phyloP scores from a whole-genome alignment of 345 rosid species.

The Cochlearia excelsa region DNA sequence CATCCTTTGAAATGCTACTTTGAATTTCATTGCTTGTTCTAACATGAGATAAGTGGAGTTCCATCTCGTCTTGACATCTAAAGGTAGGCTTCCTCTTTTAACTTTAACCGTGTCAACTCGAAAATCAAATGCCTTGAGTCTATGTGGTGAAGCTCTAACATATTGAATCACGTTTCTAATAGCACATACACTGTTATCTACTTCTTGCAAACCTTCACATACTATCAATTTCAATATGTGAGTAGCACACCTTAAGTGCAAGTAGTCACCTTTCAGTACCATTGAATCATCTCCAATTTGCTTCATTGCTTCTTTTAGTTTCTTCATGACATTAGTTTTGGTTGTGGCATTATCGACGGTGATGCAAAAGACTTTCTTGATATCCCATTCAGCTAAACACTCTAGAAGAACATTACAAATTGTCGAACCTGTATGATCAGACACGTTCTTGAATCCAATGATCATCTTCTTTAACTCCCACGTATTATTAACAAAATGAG shows the following conservation, averaged over 20 bases:
- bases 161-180: background rate
- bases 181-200: background rate
- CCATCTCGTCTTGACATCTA: background rate
- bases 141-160: background rate
- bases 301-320: too few species aligned
- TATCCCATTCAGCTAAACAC: background rate
- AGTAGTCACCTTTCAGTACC: background rate
- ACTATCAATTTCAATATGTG: background rate
- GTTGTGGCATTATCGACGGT: background rate
- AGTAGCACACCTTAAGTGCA: background rate
- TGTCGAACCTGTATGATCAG: background rate
- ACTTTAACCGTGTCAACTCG: background rate
- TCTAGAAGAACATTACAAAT: background rate
- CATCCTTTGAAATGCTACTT: background rate
- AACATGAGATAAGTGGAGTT: background rate
- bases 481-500: background rate
- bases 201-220: background rate
- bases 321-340: background rate
- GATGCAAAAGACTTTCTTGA: too few species aligned
- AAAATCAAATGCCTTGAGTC: background rate
- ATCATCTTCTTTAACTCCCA: background rate
- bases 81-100: background rate
- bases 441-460: background rate
- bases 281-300: too few species aligned
- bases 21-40: background rate